Percentiles rank a stretch among this genome's conserved stretches.
phyloP scores from a whole-genome alignment of 371 early-diverging fungal species.

The Sporodiniella umbellata region DNA sequence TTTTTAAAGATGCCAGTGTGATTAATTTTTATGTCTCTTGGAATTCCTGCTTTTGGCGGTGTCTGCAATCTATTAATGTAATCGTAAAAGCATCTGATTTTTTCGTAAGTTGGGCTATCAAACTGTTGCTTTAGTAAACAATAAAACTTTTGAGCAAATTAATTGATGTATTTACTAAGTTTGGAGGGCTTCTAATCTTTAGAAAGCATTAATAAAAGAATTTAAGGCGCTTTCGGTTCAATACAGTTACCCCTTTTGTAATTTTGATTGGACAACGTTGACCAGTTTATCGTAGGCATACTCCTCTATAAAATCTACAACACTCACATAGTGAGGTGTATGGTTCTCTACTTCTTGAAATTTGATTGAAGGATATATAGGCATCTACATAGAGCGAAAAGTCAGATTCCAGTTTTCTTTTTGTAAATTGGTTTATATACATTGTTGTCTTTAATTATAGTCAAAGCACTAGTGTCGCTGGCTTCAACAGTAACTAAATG shows the following conservation, averaged over 20 bases:
- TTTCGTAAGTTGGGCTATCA: constrained; percentile 8
- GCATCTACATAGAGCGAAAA: constrained; percentile 3
- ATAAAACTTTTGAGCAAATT: background rate
- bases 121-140: background rate
- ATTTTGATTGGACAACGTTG: background rate
- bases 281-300: background rate
- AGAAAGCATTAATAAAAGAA: background rate
- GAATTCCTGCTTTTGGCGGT: background rate
- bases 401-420: background rate
- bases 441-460: background rate
- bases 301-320: background rate
- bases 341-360: background rate
- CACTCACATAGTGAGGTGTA: constrained; percentile 3
- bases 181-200: constrained; percentile 2
- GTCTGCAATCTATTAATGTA: background rate
- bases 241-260: constrained; percentile 17
- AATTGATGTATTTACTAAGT: background rate
- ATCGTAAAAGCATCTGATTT: constrained; percentile 5
- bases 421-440: background rate
- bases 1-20: constrained; percentile 1
- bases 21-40: constrained; percentile 2
- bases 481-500: constrained; percentile 10
- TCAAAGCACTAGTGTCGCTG: constrained; percentile 1
- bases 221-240: no score
- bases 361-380: constrained; percentile 22